These are phyloP conservation scores for Kingdonia uniflora DNA, from an alignment of 164 flowering plant genomes.

Conservation along the genomic window DNA sequence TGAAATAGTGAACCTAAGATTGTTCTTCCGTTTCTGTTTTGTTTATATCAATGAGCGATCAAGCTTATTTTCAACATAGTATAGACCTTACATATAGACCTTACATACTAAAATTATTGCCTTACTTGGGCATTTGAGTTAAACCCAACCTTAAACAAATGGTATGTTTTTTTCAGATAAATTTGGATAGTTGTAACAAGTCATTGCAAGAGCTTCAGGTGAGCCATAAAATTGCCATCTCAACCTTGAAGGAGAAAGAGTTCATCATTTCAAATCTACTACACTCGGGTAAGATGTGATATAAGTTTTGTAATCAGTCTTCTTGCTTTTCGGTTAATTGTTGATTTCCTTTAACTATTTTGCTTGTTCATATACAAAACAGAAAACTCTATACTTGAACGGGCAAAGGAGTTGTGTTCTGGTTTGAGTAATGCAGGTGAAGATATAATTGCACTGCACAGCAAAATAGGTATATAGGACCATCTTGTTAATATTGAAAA, in stretches of 20 bases:
- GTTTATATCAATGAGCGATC: too few species aligned
- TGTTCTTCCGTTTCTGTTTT: too few species aligned
- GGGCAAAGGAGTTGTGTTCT: too few species aligned
- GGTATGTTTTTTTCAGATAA: slow-evolving; percentile 30
- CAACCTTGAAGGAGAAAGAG: slow-evolving; percentile 59
- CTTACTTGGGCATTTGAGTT: slow-evolving; percentile 4
- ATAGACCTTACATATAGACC: background rate
- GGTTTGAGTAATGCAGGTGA: too few species aligned
- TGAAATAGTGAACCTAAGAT: too few species aligned
- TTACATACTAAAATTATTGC: background rate
- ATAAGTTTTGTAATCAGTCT: background rate
- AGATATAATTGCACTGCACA: too few species aligned
- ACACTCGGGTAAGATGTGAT: slow-evolving; percentile 36
- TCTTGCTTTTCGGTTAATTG: background rate
- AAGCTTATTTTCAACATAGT: too few species aligned
- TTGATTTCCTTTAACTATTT: too few species aligned
- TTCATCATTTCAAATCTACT: slow-evolving; percentile 46
- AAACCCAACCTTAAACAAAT: background rate
- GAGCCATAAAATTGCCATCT: slow-evolving; percentile 27
- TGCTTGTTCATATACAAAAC: too few species aligned
- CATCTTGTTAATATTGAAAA: too few species aligned
- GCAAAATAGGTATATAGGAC: too few species aligned
- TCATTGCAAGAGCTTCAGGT: slow-evolving; percentile 60
- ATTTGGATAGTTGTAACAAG: slow-evolving; percentile 37
- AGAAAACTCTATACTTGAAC: too few species aligned